Conservation (phyloP, 371 early-diverging fungal genomes). For the Saksenaea vasiformis region DNA sequence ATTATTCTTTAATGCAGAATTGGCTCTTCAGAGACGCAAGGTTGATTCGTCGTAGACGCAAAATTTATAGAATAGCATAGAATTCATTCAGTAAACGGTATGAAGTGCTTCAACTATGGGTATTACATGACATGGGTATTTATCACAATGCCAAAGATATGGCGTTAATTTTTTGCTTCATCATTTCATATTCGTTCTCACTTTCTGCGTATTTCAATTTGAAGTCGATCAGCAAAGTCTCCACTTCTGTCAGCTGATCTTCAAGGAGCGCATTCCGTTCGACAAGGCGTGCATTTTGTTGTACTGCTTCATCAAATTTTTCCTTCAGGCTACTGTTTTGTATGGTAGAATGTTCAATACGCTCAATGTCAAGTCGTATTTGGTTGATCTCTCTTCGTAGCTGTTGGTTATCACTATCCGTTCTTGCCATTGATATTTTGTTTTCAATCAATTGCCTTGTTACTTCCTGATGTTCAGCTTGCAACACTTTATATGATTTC, state of each 20-base stretch:
- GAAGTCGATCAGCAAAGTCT: conserved; percentile 61
- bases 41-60: no score
- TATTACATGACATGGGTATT: no score
- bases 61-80: no score
- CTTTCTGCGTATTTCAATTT: conserved; percentile 72
- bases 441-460: conserved; percentile 42
- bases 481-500: conserved; percentile 54
- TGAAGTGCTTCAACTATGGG: no score
- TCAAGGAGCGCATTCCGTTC: conserved; percentile 66
- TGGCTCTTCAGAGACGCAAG: no score
- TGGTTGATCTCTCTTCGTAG: conserved; percentile 32
- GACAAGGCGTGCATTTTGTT: conserved; percentile 62
- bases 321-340: neutral
- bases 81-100: no score
- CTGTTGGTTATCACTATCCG: conserved; percentile 42
- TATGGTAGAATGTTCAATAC: neutral
- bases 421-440: conserved; percentile 46
- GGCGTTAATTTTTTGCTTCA: conserved; percentile 55
- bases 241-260: conserved; percentile 63
- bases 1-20: no score
- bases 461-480: conserved; percentile 63
- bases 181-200: conserved; percentile 62
- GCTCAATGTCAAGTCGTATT: neutral
- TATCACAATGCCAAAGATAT: no score
- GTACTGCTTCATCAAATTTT: neutral